Base-by-base conservation (phyloP, 129 eudicot species). In the Glebionis coronaria region DNA sequence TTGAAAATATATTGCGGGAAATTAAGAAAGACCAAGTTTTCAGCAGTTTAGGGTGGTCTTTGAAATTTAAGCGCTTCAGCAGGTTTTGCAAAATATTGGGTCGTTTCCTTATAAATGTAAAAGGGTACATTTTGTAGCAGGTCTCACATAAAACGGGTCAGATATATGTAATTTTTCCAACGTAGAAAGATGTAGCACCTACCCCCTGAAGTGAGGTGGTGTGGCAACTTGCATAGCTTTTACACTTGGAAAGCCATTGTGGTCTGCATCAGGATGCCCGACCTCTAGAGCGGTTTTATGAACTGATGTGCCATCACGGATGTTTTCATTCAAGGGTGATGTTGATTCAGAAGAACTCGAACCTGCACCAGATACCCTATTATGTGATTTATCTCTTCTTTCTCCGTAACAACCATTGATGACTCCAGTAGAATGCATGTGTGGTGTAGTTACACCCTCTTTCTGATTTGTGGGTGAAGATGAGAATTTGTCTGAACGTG, bases 141-240 rank as follows among this genome's bases (percentile, higher is more conserved):
- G 40, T 52, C 11, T 27, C 27, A 52, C 4, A 52, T 21, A 52
- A 56, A 25, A 9, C 7, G 44, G 40, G 40, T 35, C 8, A 35
- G 40, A n/a, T n/a, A n/a, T 35, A 35, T 1, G 9, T 35, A 35
- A 65, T 46, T 5, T 23, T 65, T 15, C 46, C 65, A 29, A 8
- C 28, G n/a, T 3, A 60, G 18, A 28, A 60, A 35, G 46, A 60
- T 60, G 0, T 9, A 6, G 51, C 68, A 54, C 49, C 61, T 44
- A 87, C 95, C 87, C 95, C 87, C 77, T 75, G 10, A 82, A 66
- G 49, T 45, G 78, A 49, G 69, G 40, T 12, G 56, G 83, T 20
- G 73, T 42, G 60, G 56, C 65, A 29, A 58, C 65, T 76, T 76
- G 70, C 69, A 76, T 68, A 9, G 35, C 53, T 64, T 61, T 85